These are phyloP conservation scores for Aspergillus amoenus DNA, from an alignment of 2,329 filamentous ascomycete genomes.

Conservation along the genomic window DNA sequence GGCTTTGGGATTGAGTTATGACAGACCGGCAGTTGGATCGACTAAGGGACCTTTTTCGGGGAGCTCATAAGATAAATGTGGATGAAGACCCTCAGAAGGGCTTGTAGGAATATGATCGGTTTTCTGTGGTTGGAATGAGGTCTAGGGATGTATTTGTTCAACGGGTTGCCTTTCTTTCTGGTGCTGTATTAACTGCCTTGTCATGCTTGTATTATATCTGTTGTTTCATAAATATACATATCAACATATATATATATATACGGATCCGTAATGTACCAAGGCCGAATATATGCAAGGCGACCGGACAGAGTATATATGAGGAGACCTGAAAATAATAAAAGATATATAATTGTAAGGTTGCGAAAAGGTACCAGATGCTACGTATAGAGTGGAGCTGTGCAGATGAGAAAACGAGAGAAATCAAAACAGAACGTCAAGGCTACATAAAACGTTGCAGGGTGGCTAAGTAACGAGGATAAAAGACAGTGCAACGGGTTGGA, in stretches of 20 bases:
- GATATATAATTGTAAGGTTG: neutral
- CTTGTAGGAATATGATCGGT: neutral
- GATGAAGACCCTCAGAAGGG: neutral
- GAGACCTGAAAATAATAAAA: too few species aligned
- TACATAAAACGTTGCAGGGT: neutral
- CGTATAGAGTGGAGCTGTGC: neutral
- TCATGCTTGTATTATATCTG: slow-evolving; percentile 8
- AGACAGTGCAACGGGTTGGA: neutral
- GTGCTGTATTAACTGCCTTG: slow-evolving; percentile 11
- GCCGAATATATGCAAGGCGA: neutral
- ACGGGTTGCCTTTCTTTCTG: neutral
- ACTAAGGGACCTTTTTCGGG: slow-evolving; percentile 14
- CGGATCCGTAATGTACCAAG: neutral
- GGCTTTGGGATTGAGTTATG: slow-evolving; percentile 40
- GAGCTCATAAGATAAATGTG: slow-evolving; percentile 11
- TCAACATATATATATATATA: neutral
- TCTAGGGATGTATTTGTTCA: neutral
- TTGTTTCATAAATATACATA: slow-evolving; percentile 8
- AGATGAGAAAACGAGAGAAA: neutral
- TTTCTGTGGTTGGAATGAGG: neutral
- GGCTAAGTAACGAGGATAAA: neutral
- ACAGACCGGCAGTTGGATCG: slow-evolving; percentile 26
- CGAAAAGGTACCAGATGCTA: neutral
- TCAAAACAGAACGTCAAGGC: neutral
- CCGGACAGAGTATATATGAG: too few species aligned